Percentiles rank a stretch among this genome's conserved stretches.
phyloP scores from a whole-genome alignment of 352 stramenopile genomes.

The Saprolegnia diclina region DNA sequence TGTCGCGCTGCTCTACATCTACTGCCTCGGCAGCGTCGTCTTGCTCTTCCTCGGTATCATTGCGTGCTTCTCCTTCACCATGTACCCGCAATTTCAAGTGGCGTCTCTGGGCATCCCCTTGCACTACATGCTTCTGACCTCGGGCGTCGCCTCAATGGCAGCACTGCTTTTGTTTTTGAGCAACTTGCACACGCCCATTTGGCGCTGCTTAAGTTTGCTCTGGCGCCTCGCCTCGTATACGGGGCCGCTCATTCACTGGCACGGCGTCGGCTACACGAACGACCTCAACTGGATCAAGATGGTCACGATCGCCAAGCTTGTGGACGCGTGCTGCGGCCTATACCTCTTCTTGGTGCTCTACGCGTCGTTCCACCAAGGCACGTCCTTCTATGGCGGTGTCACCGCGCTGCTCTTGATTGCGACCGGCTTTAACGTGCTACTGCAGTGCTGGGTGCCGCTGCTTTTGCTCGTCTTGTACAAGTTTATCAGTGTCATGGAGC shows the following conservation, averaged over 20 bases:
- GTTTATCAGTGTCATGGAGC: constrained; percentile 45
- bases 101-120: constrained; percentile 49
- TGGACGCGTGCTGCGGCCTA: constrained; percentile 46
- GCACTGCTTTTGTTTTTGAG: constrained; percentile 57
- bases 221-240: constrained; percentile 36
- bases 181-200: constrained; percentile 47
- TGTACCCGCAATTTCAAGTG: constrained; percentile 45
- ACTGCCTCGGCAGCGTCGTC: constrained; percentile 48
- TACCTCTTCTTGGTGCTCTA: constrained; percentile 75
- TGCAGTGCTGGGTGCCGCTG: constrained; percentile 62
- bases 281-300: constrained; percentile 55
- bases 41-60: constrained; percentile 49
- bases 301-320: constrained; percentile 49
- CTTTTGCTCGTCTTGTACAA: constrained; percentile 57
- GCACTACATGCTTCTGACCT: constrained; percentile 56
- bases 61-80: constrained; percentile 38
- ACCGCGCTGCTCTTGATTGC: constrained; percentile 40
- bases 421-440: constrained; percentile 41
- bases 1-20: constrained; percentile 61
- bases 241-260: constrained; percentile 31
- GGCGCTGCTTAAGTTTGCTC: constrained; percentile 40
- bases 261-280: constrained; percentile 53
- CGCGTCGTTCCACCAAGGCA: constrained; percentile 49
- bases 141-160: constrained; percentile 45
- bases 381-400: constrained; percentile 45